A percentile compares a stretch with the other conserved stretches of the same genome.
Conservation (phyloP, 192 early-diverging fungal species). For the Linnemannia elongata region DNA sequence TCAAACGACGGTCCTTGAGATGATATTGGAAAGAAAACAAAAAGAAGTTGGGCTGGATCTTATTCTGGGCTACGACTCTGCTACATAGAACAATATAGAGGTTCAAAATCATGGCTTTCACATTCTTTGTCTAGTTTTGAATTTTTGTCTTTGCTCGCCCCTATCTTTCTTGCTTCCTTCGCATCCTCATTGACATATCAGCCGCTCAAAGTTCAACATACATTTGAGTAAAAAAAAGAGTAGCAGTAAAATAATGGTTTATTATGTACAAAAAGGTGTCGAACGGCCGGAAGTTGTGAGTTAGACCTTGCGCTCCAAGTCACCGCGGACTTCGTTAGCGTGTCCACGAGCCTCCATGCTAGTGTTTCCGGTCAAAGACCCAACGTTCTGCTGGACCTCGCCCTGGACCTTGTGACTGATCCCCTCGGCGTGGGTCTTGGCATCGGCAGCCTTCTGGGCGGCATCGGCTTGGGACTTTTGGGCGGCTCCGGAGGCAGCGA, state of each 20-base stretch:
- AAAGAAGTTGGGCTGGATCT: too few species aligned
- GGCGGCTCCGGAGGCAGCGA: slow-evolving; percentile 20
- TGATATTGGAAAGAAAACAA: too few species aligned
- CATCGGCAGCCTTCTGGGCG: slow-evolving; percentile 18
- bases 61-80: too few species aligned
- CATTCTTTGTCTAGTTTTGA: too few species aligned
- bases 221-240: too few species aligned
- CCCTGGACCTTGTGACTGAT: slow-evolving; percentile 18
- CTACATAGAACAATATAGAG: too few species aligned
- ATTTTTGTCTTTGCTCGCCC: background rate
- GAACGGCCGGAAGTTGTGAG: too few species aligned
- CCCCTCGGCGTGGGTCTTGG: slow-evolving; percentile 32
- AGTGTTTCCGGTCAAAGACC: slow-evolving; percentile 22
- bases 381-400: slow-evolving; percentile 31
- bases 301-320: slow-evolving; percentile 32
- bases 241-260: too few species aligned
- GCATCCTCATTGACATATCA: background rate
- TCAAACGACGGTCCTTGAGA: too few species aligned
- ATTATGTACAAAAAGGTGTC: too few species aligned
- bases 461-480: slow-evolving; percentile 32
- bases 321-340: slow-evolving; percentile 24
- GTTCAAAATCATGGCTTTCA: too few species aligned
- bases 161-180: background rate
- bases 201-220: too few species aligned
- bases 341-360: slow-evolving; percentile 22